Evolutionary conservation across 345 rosid species (phyloP).

Genomic region (Brassica carinata): DNA sequence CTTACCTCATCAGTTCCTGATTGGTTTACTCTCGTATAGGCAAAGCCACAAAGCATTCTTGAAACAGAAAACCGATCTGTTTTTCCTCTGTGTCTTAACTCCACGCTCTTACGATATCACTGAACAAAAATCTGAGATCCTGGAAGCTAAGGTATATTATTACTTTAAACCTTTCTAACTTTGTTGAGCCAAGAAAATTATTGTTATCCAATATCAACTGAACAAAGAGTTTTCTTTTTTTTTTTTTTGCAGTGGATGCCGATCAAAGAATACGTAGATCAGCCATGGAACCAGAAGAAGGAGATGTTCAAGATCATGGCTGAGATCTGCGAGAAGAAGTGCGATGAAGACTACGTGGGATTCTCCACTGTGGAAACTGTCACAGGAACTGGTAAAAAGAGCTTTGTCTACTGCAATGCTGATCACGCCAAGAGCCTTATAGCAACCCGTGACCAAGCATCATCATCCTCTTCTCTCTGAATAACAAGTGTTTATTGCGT

Average conservation of each 20-base stretch:
- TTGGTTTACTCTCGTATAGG: conserved; percentile 37
- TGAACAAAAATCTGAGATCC: conserved; percentile 61
- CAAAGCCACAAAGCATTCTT: conserved; percentile 65
- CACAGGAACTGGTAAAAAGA: conserved; percentile 54
- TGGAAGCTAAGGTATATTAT: conserved; percentile 57
- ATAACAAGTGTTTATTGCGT: neutral
- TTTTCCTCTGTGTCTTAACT: conserved; percentile 56
- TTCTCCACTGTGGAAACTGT: conserved; percentile 45
- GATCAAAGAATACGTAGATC: conserved; percentile 61
- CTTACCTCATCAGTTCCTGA: conserved; percentile 15
- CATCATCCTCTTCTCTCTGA: conserved; percentile 23
- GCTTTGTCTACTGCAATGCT: conserved; percentile 56
- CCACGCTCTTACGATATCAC: conserved; percentile 50
- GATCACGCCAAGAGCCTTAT: conserved; percentile 20
- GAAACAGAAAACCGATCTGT: conserved; percentile 54
- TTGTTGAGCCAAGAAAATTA: neutral
- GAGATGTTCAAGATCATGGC: conserved; percentile 55
- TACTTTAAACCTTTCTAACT: neutral
- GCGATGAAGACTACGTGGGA: conserved; percentile 50
- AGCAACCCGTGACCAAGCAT: conserved; percentile 4
- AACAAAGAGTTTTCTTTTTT: neutral
- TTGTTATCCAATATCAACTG: neutral
- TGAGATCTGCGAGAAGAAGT: conserved; percentile 56
- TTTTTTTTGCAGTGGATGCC: conserved; percentile 68
- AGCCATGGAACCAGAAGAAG: conserved; percentile 50